A percentile compares a stretch with the other conserved stretches of the same genome.
These are phyloP conservation scores for Linum usitatissimum DNA, from an alignment of 345 rosid genomes.

Conservation along the genomic window DNA sequence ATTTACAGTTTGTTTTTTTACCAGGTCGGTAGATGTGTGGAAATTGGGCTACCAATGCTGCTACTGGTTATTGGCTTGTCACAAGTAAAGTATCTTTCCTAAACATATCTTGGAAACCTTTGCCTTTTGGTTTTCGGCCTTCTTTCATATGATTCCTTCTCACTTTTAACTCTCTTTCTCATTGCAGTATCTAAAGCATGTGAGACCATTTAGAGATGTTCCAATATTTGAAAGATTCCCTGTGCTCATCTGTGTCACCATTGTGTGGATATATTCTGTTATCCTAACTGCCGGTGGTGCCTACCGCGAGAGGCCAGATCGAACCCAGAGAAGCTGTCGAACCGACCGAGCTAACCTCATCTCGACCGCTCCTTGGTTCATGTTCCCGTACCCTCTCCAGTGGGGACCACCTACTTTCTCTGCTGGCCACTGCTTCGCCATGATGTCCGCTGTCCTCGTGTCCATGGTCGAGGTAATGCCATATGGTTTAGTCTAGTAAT, in stretches of 20 bases:
- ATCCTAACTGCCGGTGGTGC: conserved; percentile 26
- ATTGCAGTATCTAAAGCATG: conserved; percentile 25
- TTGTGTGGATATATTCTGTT: conserved; percentile 22
- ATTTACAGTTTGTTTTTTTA: neutral
- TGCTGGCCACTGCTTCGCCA: conserved; percentile 26
- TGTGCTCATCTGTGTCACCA: conserved; percentile 18
- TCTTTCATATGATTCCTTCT: neutral
- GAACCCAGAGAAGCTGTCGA: conserved; percentile 22
- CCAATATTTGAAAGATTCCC: conserved; percentile 26
- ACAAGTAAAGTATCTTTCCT: conserved; percentile 13
- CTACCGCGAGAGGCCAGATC: conserved; percentile 17
- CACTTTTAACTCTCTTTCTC: neutral
- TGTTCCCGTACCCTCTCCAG: conserved; percentile 27
- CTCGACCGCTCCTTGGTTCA: conserved; percentile 27
- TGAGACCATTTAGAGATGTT: conserved; percentile 18
- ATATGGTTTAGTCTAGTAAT: neutral
- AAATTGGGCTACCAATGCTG: conserved; percentile 27
- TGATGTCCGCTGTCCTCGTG: conserved; percentile 30
- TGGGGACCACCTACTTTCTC: conserved; percentile 31
- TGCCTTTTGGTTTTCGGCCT: neutral
- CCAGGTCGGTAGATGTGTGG: conserved; percentile 26
- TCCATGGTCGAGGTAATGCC: conserved; percentile 24
- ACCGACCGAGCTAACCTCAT: conserved; percentile 25
- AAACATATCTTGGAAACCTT: neutral
- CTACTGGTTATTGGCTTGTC: conserved; percentile 21